Conservation (phyloP, 73 alveolate species). For the Stentor roeselii region DNA sequence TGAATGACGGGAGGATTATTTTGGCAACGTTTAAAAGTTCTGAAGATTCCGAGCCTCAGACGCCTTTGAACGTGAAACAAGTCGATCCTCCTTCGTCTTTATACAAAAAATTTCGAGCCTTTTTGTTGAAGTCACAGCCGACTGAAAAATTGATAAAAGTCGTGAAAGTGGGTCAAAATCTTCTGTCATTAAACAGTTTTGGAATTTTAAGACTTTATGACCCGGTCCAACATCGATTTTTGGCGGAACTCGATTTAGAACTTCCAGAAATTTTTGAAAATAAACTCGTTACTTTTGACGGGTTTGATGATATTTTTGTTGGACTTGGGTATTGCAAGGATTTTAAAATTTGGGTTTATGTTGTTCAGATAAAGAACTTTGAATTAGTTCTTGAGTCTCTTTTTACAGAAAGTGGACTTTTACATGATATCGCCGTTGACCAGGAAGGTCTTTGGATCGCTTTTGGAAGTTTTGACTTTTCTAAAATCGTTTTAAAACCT, state of each 20-base stretch:
- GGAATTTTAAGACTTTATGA: conserved; percentile 34
- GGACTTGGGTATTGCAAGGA: conserved; percentile 84
- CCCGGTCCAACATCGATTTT: conserved; percentile 49
- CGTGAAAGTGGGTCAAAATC: background rate
- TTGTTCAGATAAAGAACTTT: conserved; percentile 73
- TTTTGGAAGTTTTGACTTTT: conserved; percentile 50
- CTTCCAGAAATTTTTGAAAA: conserved; percentile 63
- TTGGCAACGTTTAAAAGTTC: too few species aligned
- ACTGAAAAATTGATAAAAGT: too few species aligned
- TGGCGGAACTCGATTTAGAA: conserved; percentile 32
- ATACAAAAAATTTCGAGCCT: too few species aligned
- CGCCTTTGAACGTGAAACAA: too few species aligned
- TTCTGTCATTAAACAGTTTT: conserved; percentile 27
- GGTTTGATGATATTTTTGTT: conserved; percentile 59
- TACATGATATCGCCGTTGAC: conserved; percentile 44
- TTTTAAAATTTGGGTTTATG: conserved; percentile 84
- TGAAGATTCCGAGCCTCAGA: too few species aligned
- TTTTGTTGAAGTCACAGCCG: too few species aligned
- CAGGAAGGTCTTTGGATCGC: conserved; percentile 45
- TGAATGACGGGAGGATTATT: too few species aligned
- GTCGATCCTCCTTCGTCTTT: too few species aligned
- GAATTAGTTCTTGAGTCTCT: conserved; percentile 74
- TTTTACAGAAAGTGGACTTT: conserved; percentile 71
- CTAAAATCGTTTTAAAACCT: conserved; percentile 39
- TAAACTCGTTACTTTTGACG: conserved; percentile 30